phyloP scores from a whole-genome alignment of 1,284 basidiomycete species.

The Cerioporus squamosus region DNA sequence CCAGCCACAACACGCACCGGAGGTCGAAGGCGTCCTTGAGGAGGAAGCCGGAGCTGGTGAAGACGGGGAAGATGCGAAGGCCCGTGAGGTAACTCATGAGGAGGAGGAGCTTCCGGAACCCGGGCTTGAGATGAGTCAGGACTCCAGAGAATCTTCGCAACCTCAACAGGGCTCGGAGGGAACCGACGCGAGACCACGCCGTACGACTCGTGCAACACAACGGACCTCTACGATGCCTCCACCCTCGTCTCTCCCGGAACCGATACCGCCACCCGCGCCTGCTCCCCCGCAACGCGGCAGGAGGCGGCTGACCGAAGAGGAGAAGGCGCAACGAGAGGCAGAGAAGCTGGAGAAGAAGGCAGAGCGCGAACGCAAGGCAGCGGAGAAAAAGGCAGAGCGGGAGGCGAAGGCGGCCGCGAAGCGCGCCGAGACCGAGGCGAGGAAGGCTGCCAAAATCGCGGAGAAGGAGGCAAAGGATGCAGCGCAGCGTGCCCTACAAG shows the following conservation, averaged over 20 bases:
- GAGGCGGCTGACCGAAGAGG: constrained; percentile 30
- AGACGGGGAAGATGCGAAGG: no score
- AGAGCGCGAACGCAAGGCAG: constrained; percentile 22
- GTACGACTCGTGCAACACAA: constrained; percentile 13
- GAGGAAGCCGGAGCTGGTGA: neutral
- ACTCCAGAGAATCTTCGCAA: neutral
- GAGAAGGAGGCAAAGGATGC: no score
- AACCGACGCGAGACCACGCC: constrained; percentile 7
- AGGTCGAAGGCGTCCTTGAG: neutral
- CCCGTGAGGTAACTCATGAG: neutral
- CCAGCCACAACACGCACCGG: neutral
- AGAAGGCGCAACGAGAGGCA: constrained; percentile 33
- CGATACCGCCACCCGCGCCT: constrained; percentile 7
- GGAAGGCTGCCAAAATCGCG: constrained; percentile 10
- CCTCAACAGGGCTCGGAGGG: constrained; percentile 2
- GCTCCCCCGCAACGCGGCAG: constrained; percentile 25
- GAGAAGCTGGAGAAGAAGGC: constrained; percentile 35
- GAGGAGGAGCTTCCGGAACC: neutral
- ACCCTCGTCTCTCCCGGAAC: constrained; percentile 4
- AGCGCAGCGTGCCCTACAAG: neutral
- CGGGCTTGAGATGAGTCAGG: neutral
- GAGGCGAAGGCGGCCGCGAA: constrained; percentile 21
- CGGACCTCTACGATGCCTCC: constrained; percentile 1
- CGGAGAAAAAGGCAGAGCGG: constrained; percentile 26
- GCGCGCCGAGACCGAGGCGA: constrained; percentile 14